Evolutionary conservation across 371 early-diverging fungal genomes (phyloP).

Genomic region (Saksenaea oblongispora): DNA sequence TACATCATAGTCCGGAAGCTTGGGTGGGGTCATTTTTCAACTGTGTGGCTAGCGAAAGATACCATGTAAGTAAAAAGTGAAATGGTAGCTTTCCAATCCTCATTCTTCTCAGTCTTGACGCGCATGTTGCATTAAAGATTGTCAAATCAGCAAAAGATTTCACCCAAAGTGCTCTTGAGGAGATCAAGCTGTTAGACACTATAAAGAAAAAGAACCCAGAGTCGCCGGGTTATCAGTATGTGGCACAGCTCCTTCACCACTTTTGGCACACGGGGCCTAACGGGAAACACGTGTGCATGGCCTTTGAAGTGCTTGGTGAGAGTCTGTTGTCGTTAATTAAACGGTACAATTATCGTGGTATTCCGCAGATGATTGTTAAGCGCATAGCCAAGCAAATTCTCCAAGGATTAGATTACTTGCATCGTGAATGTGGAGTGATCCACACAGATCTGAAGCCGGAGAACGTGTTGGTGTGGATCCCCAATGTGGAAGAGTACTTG

Average conservation of each 20-base stretch:
- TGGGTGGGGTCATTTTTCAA: constrained; percentile 98
- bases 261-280: constrained; percentile 91
- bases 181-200: constrained; percentile 86
- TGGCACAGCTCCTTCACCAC: constrained; percentile 86
- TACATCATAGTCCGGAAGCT: constrained; percentile 89
- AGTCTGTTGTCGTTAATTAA: constrained; percentile 88
- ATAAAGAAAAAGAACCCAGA: constrained; percentile 68
- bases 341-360: constrained; percentile 66
- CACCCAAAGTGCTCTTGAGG: constrained; percentile 94
- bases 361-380: constrained; percentile 84
- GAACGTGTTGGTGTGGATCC: constrained; percentile 90
- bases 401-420: constrained; percentile 91
- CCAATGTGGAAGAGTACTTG: constrained; percentile 64
- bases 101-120: constrained; percentile 28
- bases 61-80: constrained; percentile 47
- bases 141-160: constrained; percentile 95
- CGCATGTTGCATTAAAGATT: constrained; percentile 94
- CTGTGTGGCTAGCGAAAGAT: constrained; percentile 94
- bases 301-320: constrained; percentile 96
- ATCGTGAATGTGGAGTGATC: constrained; percentile 95
- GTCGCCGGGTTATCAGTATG: constrained; percentile 61
- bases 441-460: constrained; percentile 99
- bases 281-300: constrained; percentile 95
- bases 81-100: not conserved
- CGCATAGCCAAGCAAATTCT: constrained; percentile 87